Percentiles rank a stretch among this genome's conserved stretches.
phyloP scores from a whole-genome alignment of 805 yeast genomes.

The Zygoascus biomembranicola region DNA sequence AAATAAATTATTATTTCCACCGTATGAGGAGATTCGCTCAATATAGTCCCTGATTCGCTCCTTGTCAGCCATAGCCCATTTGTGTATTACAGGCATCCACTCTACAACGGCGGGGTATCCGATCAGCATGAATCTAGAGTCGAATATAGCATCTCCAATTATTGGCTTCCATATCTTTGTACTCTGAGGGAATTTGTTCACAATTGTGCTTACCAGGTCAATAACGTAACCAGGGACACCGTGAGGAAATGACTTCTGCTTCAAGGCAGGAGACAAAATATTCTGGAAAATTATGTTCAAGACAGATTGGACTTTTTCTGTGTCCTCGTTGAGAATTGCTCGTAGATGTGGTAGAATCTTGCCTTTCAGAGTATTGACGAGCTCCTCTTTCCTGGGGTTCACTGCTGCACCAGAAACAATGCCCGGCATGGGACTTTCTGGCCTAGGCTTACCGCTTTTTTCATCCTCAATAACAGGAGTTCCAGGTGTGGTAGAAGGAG shows the following conservation, averaged over 20 bases:
- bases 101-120: conserved; percentile 22
- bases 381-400: background rate
- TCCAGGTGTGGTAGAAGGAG: background rate
- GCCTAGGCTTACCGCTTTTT: background rate
- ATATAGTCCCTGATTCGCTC: conserved; percentile 48
- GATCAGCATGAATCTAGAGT: conserved; percentile 44
- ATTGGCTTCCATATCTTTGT: conserved; percentile 54
- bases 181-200: conserved; percentile 1
- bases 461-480: background rate
- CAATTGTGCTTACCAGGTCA: background rate
- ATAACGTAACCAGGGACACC: background rate
- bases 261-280: conserved; percentile 45
- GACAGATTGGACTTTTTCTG: conserved; percentile 49
- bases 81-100: conserved; percentile 50
- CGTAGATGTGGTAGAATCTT: background rate
- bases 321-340: conserved; percentile 33
- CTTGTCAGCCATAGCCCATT: conserved; percentile 60
- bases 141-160: conserved; percentile 58
- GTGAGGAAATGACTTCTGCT: conserved; percentile 27
- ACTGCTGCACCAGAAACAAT: background rate
- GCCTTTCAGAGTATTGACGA: background rate
- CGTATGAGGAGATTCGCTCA: conserved; percentile 48
- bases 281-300: conserved; percentile 47
- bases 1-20: conserved; percentile 19
- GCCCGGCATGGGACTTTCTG: background rate